Percentiles rank a stretch among this genome's conserved stretches.
Conservation (phyloP, 257 asterid species). For the Solanum chiquidenum region DNA sequence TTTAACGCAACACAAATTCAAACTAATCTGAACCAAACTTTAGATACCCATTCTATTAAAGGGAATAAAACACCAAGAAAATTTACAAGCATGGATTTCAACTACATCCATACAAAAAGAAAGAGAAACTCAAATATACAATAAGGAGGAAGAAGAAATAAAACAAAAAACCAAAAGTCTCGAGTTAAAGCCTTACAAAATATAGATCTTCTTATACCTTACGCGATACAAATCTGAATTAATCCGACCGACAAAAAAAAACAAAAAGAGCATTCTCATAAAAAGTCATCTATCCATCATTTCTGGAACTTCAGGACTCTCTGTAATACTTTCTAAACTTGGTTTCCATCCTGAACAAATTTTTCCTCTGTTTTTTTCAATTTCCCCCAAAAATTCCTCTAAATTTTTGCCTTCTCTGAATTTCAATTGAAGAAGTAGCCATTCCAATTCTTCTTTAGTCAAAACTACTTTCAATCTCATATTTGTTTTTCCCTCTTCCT, state of each 20-base stretch:
- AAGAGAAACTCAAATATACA: neutral
- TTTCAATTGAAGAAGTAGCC: conserved; percentile 41
- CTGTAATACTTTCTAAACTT: conserved; percentile 54
- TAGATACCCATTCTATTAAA: neutral
- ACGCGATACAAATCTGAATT: neutral
- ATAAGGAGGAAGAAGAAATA: neutral
- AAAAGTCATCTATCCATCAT: conserved; percentile 14
- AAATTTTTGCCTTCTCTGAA: conserved; percentile 25
- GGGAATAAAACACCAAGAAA: neutral
- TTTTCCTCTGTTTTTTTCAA: conserved; percentile 31
- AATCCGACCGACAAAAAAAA: neutral
- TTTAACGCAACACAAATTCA: neutral
- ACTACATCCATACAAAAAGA: neutral
- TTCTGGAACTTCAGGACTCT: conserved; percentile 40
- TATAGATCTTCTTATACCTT: accelerated
- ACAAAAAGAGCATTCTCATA: neutral
- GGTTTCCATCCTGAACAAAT: conserved; percentile 45
- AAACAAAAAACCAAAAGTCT: neutral
- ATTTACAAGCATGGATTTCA: neutral
- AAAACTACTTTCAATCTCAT: conserved; percentile 52
- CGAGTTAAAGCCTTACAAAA: neutral
- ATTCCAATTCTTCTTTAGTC: conserved; percentile 57
- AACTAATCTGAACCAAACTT: neutral
- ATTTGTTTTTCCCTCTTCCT: neutral
- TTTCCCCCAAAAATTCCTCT: conserved; percentile 49